Percentiles rank a stretch among this genome's conserved stretches.
Conservation (phyloP, 305 asterid species). For the Rubia occidens region DNA sequence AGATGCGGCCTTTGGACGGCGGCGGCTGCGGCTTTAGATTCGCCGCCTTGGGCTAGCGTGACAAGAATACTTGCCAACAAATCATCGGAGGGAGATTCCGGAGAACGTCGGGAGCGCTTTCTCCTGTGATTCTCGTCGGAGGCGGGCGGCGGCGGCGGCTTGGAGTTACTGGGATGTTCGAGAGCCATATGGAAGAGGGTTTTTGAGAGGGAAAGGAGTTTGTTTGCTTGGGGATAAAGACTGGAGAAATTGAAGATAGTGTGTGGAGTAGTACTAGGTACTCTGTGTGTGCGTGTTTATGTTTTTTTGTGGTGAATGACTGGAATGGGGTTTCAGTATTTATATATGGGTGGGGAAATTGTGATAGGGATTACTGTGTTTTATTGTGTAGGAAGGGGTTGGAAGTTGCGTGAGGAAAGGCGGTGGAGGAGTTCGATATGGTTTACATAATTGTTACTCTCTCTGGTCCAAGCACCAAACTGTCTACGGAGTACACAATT, state of each 20-base stretch:
- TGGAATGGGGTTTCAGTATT: background rate
- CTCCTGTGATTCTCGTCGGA: slow-evolving; percentile 13
- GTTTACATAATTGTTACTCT: background rate
- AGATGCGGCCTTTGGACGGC: background rate
- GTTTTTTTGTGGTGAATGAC: background rate
- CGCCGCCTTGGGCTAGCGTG: slow-evolving; percentile 44
- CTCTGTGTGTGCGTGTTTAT: background rate
- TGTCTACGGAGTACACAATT: too few species aligned
- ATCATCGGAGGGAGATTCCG: slow-evolving; percentile 25
- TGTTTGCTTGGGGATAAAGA: slow-evolving; percentile 5
- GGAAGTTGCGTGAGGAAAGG: slow-evolving; percentile 28
- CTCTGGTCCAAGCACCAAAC: too few species aligned
- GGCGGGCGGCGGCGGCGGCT: slow-evolving; percentile 12
- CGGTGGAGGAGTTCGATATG: slow-evolving; percentile 19
- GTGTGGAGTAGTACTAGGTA: slow-evolving; percentile 5
- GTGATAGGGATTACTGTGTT: background rate
- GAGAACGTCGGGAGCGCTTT: slow-evolving; percentile 35
- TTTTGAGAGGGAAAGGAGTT: background rate
- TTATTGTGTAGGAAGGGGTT: slow-evolving; percentile 1
- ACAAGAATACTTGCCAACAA: slow-evolving; percentile 46
- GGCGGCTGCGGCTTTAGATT: background rate
- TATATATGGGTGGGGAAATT: background rate
- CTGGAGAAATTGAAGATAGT: background rate
- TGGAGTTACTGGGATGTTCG: slow-evolving; percentile 29
- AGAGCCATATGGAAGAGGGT: slow-evolving; percentile 29